Evolutionary conservation across 1,284 basidiomycete species (phyloP), one percentile per base, ranked within the genome.

Genomic region (Malassezia nana): DNA sequence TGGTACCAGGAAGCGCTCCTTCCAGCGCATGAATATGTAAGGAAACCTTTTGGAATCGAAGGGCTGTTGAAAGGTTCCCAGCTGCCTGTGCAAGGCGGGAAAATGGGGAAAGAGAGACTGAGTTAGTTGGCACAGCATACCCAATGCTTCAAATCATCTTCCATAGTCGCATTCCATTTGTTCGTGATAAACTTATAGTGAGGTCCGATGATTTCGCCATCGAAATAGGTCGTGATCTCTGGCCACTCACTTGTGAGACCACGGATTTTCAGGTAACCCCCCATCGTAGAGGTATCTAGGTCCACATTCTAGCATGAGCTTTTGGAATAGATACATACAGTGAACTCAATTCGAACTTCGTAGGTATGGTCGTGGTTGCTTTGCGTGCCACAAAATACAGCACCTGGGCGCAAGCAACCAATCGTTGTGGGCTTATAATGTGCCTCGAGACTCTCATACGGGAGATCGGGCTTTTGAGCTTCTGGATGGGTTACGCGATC

Each of bases 1-100:
- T 8, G 91, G 91, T 12, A 95, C 88, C 55, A 96, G 78, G 75
- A 95, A 95, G 66, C 84, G 81, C 76, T 96, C 91, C 77, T 96
- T 96, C 86, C 90, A 94, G 55, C 91, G 80, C 85, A 96, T 89
- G 74, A 95, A 96, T 26, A 79, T 71, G 55, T 77, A 79, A 2
- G 60, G 63, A 42, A 69, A 64, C 44, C 63, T 64, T 30, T 59
- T 26, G 29, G 67, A 64, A 26, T 69, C 59, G 49, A 68, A 70
- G 7, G 53, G 40, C 43, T 61, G 47, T 7, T 59, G 60, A 2
- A 63, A 60, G 24, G 62, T 58, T 12, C 33, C 49, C 4, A 70
- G 55, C 6, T 48, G 52, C 3, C 46, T 39, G 3, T 58, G 45
- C n/a, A 71, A 47, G 31, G 61, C 57, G 12, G 57, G 44, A 50